Percentiles rank a stretch among this genome's conserved stretches.
phyloP scores from a whole-genome alignment of 2,329 filamentous ascomycete genomes.

The Aspergillus persii region DNA sequence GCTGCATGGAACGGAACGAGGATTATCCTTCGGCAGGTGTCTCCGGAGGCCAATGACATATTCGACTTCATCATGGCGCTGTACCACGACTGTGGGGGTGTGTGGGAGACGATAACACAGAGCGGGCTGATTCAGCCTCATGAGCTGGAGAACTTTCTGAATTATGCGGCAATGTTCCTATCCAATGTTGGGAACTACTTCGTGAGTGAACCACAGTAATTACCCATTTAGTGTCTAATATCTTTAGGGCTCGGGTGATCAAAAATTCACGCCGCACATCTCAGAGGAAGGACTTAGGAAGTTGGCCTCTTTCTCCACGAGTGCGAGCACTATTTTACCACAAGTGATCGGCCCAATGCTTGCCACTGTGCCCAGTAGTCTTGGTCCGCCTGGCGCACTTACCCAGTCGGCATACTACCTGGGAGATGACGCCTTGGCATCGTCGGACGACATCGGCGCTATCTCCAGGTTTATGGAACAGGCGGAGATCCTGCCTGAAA shows the following conservation, averaged over 20 bases:
- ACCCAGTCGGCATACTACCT: constrained; percentile 41
- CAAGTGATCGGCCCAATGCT: constrained; percentile 14
- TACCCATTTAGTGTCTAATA: constrained; percentile 19
- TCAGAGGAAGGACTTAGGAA: constrained; percentile 8
- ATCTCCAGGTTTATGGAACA: constrained; percentile 48
- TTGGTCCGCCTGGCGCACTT: constrained; percentile 50
- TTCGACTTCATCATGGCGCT: constrained; percentile 56
- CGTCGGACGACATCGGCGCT: constrained; percentile 45
- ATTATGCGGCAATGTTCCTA: constrained; percentile 49
- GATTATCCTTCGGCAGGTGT: constrained; percentile 54
- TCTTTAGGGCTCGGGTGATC: constrained; percentile 25
- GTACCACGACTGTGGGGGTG: constrained; percentile 47
- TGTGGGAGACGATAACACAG: constrained; percentile 44
- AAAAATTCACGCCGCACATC: constrained; percentile 26
- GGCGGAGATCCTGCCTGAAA: constrained; percentile 45
- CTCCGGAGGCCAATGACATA: constrained; percentile 51
- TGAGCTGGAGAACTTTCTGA: constrained; percentile 40
- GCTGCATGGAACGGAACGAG: constrained; percentile 41
- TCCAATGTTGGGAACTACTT: constrained; percentile 55
- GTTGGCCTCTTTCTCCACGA: constrained; percentile 5
- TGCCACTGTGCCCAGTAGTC: constrained; percentile 9
- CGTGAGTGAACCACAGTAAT: constrained; percentile 12
- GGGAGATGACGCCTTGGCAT: constrained; percentile 31
- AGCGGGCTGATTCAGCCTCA: constrained; percentile 38
- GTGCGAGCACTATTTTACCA: not conserved